These are phyloP conservation scores for Mariannaea elegans DNA, from an alignment of 2,329 filamentous ascomycete genomes.

Conservation along the genomic window DNA sequence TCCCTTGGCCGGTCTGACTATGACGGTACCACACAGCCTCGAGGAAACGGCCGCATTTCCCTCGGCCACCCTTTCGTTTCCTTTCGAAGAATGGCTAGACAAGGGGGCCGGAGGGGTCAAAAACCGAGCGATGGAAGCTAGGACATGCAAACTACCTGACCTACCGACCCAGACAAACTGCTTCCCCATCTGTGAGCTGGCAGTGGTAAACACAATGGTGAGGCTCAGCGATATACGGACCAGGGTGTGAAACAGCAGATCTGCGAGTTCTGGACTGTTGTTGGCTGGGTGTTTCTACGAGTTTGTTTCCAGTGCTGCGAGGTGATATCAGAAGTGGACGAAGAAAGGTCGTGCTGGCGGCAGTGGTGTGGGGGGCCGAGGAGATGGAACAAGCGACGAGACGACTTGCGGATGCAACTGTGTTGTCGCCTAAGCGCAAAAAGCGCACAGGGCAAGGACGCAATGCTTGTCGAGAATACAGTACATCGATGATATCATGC, in stretches of 20 bases:
- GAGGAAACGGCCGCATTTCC: slow-evolving; percentile 8
- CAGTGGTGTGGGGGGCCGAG: not conserved
- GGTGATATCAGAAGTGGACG: not conserved
- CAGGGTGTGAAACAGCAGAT: slow-evolving; percentile 17
- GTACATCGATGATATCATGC: not conserved
- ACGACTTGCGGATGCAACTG: not conserved
- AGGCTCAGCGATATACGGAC: slow-evolving; percentile 15
- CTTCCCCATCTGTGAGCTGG: slow-evolving; percentile 14
- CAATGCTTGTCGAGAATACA: not conserved
- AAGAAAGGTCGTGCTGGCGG: not conserved
- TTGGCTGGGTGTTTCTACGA: not conserved
- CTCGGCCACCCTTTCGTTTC: not conserved
- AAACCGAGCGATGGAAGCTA: not conserved
- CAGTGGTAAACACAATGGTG: not conserved
- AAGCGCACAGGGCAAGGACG: slow-evolving; percentile 2
- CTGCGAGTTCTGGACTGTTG: not conserved
- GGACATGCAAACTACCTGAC: not conserved
- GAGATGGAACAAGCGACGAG: not conserved
- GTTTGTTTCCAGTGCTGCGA: not conserved
- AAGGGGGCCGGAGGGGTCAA: not conserved
- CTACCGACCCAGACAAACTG: not conserved
- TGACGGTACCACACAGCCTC: not conserved
- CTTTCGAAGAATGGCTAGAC: not conserved
- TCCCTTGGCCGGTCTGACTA: not conserved
- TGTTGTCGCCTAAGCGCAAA: slow-evolving; percentile 18